Base-by-base conservation (phyloP, 306 rosid genomes). In the Cajanus cajan region DNA sequence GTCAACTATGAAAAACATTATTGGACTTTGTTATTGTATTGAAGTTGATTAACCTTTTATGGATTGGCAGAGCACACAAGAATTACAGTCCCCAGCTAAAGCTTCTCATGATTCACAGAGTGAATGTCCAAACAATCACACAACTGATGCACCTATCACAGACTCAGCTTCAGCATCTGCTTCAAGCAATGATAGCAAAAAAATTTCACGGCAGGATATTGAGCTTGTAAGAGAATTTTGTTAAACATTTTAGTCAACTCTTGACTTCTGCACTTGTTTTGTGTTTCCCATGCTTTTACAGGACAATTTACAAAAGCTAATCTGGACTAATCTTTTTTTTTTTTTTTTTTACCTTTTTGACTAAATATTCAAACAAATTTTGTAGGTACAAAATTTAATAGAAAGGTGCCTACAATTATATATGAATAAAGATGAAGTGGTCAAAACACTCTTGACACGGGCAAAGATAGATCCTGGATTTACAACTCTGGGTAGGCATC, bases 401-500 rank as follows among this genome's bases (percentile, higher is more conserved):
- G 98, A 93, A 80, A 85, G 94, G 82, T 93, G 97, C 85, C 81
- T 93, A 37, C 93, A 91, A 58, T 70, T 88, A 51, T 90, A 91
- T 74, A 93, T 93, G 98, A 90, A 93, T 74, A 91, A 90, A 90
- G 97, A 91, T 36, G 98, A 91, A 83, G 97, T 91, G 64, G 94
- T 91, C 78, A 90, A 91, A 87, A 91, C 92, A 78, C 93, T 93
- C 70, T 76, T 91, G 92, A 87, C 85, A 14, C 93, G 90, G 8
- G 97, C 97, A 83, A 89, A 90, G 90, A 93, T 93, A 74, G 97
- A 93, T 80, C 98, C 94, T 47, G 97, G 93, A 79, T 93, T 93
- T 83, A 93, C 98, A 16, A 79, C 90, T 66, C 67, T 89, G 70
- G 96, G 98, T 91, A 89, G 37, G 86, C 58, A 50, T 82, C 76